These are phyloP conservation scores for Venustampulla echinocandica DNA, from an alignment of 495 filamentous ascomycete species.

Conservation along the genomic window DNA sequence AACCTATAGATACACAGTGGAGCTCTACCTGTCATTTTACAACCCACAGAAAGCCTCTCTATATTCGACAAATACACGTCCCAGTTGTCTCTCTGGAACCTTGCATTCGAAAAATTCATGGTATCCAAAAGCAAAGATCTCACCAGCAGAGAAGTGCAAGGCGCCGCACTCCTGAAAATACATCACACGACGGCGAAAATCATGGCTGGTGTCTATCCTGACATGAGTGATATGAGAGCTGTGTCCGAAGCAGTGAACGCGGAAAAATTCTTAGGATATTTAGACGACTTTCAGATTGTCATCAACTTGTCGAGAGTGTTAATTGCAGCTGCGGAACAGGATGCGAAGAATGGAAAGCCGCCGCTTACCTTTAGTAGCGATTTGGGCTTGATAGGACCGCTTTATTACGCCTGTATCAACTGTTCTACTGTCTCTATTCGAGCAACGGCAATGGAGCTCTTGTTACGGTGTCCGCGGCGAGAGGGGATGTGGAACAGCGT, in stretches of 20 bases:
- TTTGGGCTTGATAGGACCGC: constrained; percentile 28
- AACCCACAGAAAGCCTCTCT: no score
- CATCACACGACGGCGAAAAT: constrained; percentile 10
- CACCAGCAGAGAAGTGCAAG: constrained; percentile 16
- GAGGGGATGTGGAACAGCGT: constrained; percentile 41
- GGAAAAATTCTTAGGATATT: constrained; percentile 2
- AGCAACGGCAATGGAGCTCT: constrained; percentile 30
- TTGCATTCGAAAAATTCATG: constrained; percentile 19
- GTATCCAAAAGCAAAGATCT: not conserved
- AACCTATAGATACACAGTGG: no score
- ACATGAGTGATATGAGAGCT: not conserved
- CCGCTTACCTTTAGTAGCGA: constrained; percentile 21
- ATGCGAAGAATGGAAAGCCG: constrained; percentile 8
- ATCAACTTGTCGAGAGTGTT: constrained; percentile 11
- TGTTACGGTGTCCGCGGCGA: constrained; percentile 28
- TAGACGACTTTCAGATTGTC: constrained; percentile 7
- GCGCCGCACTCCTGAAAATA: constrained; percentile 17
- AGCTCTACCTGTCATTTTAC: no score
- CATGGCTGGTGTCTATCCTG: constrained; percentile 6
- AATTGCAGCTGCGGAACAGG: constrained; percentile 9
- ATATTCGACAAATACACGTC: no score
- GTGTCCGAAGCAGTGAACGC: constrained; percentile 9
- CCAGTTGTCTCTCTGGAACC: no score
- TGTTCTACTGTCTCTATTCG: constrained; percentile 33
- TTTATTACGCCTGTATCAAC: constrained; percentile 31